phyloP scores from a whole-genome alignment of 31 red algal genomes.

The Porphyra umbilicalis region DNA sequence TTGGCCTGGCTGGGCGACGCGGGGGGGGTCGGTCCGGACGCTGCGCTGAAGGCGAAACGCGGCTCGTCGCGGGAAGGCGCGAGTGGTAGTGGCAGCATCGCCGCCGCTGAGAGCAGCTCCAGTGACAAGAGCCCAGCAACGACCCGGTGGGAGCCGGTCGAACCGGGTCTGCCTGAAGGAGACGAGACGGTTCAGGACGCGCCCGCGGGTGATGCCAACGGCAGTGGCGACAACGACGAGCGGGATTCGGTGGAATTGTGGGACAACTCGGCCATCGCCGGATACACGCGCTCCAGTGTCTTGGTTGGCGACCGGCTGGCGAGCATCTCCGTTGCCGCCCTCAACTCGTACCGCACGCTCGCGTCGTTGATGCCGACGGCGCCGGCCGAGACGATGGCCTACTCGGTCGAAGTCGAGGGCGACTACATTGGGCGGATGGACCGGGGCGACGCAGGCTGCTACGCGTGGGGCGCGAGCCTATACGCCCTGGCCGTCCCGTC shows the following conservation, averaged over 20 bases:
- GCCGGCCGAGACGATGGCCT: slow-evolving; percentile 12
- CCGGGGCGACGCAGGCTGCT: slow-evolving; percentile 58
- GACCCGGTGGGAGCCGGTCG: not conserved
- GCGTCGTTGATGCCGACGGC: slow-evolving; percentile 5
- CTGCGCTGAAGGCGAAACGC: not conserved
- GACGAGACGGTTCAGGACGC: not conserved
- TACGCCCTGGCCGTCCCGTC: slow-evolving; percentile 10
- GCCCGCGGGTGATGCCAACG: not conserved
- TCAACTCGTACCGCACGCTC: slow-evolving; percentile 22
- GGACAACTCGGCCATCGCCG: not conserved
- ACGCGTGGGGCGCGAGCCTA: slow-evolving; percentile 27
- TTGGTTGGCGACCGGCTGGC: not conserved
- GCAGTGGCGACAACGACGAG: not conserved
- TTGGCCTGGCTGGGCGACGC: slow-evolving; percentile 16
- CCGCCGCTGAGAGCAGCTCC: not conserved
- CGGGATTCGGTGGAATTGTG: not conserved
- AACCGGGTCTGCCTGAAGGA: too few species aligned
- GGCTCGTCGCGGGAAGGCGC: not conserved
- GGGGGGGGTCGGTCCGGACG: not conserved
- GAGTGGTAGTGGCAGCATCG: not conserved
- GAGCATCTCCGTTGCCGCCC: slow-evolving; percentile 1
- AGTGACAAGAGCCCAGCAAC: not conserved
- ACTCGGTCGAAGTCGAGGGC: slow-evolving; percentile 52
- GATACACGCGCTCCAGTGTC: not conserved
- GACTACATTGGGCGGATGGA: slow-evolving; percentile 35